Conservation (phyloP, 2,329 filamentous ascomycete species). For the Zasmidium angulare region DNA sequence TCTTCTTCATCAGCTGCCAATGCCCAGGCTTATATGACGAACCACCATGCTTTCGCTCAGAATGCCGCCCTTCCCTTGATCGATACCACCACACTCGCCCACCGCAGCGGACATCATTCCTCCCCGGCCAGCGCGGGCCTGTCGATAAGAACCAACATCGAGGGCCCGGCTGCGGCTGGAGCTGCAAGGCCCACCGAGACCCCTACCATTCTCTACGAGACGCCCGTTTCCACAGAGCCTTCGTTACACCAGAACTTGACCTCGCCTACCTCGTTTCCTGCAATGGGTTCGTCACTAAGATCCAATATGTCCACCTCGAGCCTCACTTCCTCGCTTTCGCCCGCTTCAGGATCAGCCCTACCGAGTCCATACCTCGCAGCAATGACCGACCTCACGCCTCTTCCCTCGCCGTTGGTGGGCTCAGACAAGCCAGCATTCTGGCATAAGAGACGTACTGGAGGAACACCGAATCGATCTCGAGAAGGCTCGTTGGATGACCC, state of each 20-base stretch:
- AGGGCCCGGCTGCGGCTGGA: constrained; percentile 6
- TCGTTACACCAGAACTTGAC: constrained; percentile 37
- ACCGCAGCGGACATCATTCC: constrained; percentile 10
- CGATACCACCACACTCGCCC: constrained; percentile 16
- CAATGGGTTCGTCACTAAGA: constrained; percentile 34
- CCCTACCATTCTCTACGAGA: constrained; percentile 19
- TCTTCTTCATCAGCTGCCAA: not conserved
- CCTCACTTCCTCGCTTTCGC: constrained; percentile 46
- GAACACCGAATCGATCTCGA: constrained; percentile 28
- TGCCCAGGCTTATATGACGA: constrained; percentile 1
- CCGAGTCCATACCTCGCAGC: constrained; percentile 50
- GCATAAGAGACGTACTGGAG: constrained; percentile 37
- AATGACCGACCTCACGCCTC: constrained; percentile 51
- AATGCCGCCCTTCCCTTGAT: constrained; percentile 12
- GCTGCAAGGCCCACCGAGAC: constrained; percentile 14
- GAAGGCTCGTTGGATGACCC: constrained; percentile 33
- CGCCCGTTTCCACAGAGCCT: constrained; percentile 6
- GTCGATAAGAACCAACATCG: constrained; percentile 23
- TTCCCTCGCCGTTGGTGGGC: constrained; percentile 50
- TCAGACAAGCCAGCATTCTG: constrained; percentile 42
- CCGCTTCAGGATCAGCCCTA: constrained; percentile 45
- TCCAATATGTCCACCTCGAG: constrained; percentile 45
- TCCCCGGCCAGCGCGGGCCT: constrained; percentile 22
- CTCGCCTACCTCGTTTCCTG: constrained; percentile 33
- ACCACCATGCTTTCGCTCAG: constrained; percentile 10